Conservation (phyloP, 2,329 filamentous ascomycete species). For the Ophiostoma angusticollis region DNA sequence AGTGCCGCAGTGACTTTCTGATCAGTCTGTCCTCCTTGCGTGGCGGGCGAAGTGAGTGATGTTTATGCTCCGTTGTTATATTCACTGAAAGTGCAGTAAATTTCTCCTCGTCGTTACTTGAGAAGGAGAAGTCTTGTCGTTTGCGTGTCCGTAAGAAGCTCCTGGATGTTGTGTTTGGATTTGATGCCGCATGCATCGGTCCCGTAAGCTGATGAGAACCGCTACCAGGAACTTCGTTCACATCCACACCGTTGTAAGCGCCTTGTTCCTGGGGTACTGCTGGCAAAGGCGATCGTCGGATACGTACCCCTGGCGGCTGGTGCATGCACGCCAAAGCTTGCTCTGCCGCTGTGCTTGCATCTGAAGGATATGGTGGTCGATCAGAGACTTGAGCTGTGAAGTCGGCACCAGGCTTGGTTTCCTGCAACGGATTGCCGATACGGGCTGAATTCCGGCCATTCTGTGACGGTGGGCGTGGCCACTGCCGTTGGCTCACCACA, state of each 20-base stretch:
- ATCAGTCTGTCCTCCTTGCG: conserved; percentile 17
- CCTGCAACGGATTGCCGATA: not conserved
- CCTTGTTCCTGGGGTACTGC: too few relatives aligned
- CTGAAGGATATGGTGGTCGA: not conserved
- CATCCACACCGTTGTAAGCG: too few relatives aligned
- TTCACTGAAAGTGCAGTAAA: conserved; percentile 12
- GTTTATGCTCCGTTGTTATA: not conserved
- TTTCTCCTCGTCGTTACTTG: conserved; percentile 16
- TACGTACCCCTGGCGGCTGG: not conserved
- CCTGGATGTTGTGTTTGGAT: conserved; percentile 4
- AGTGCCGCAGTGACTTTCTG: conserved; percentile 6
- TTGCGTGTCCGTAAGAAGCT: conserved; percentile 1
- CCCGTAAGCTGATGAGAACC: too few relatives aligned
- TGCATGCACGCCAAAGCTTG: not conserved
- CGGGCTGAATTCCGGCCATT: not conserved
- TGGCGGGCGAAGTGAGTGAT: conserved; percentile 23
- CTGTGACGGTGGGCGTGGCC: not conserved
- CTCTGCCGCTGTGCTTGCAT: not conserved
- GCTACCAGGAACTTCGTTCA: too few relatives aligned
- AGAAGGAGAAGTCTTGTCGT: conserved; percentile 9
- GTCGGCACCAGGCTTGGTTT: not conserved
- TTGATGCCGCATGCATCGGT: too few relatives aligned
- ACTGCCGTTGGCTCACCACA: conserved; percentile 4
- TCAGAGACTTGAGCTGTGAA: not conserved
- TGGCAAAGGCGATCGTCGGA: not conserved